Percentiles rank a stretch among this genome's conserved stretches.
Conservation (phyloP, 495 filamentous ascomycete species). For the Podospora tetraspora region DNA sequence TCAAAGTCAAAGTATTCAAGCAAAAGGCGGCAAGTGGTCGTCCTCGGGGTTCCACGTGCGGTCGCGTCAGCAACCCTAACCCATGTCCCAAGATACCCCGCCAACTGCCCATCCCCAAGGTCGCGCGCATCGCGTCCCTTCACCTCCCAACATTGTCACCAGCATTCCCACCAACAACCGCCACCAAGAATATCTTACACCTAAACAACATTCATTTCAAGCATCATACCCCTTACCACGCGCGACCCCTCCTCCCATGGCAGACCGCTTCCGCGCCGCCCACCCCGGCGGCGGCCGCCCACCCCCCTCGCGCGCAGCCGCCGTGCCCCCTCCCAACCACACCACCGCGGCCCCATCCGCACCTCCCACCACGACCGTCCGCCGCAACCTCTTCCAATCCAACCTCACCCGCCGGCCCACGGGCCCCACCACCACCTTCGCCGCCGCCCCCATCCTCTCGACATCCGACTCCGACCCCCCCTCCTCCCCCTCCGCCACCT, state of each 20-base stretch:
- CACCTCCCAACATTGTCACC: background rate
- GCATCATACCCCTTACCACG: background rate
- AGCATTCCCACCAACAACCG: background rate
- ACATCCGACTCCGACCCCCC: slow-evolving; percentile 19
- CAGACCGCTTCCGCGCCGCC: background rate
- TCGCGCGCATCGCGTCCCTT: background rate
- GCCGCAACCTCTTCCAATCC: slow-evolving; percentile 72
- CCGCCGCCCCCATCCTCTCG: slow-evolving; percentile 17
- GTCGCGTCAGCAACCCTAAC: background rate
- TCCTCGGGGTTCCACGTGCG: background rate
- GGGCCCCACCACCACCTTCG: slow-evolving; percentile 4
- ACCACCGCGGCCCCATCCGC: slow-evolving; percentile 1
- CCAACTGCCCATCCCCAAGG: background rate
- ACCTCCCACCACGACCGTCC: slow-evolving; percentile 33
- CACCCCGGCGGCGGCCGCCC: background rate
- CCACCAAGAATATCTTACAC: background rate
- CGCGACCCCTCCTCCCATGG: background rate
- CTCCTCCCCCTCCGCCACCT: slow-evolving; percentile 26
- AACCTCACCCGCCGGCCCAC: slow-evolving; percentile 64
- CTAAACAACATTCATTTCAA: background rate
- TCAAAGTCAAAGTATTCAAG: no score
- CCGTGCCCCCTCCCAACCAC: background rate
- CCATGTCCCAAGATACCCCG: background rate
- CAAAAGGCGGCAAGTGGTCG: background rate
- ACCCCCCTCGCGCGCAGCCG: slow-evolving; percentile 5